Conservation (phyloP, 352 stramenopile species). For the Phytophthora brassicae region DNA sequence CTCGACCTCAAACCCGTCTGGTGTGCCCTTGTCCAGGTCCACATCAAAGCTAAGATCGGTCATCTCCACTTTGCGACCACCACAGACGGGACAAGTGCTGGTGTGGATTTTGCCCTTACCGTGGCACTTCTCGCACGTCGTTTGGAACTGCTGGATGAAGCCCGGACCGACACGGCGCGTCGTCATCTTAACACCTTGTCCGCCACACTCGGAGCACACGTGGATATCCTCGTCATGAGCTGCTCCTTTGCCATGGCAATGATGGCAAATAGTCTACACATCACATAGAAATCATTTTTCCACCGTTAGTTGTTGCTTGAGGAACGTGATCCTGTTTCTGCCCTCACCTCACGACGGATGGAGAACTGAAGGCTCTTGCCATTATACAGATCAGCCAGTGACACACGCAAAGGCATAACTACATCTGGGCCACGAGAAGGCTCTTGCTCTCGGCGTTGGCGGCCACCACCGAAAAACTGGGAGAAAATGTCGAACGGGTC, state of each 20-base stretch:
- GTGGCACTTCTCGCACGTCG: constrained; percentile 88
- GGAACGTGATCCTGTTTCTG: too few species aligned
- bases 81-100: constrained; percentile 89
- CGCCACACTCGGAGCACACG: constrained; percentile 92
- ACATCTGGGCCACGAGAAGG: constrained; percentile 68
- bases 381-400: constrained; percentile 96
- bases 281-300: neutral
- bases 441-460: constrained; percentile 46
- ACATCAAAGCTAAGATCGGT: constrained; percentile 96
- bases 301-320: too few species aligned
- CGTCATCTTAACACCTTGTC: constrained; percentile 91
- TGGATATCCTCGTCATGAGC: constrained; percentile 92
- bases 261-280: constrained; percentile 89
- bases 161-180: constrained; percentile 69
- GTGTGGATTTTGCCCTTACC: constrained; percentile 93
- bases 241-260: constrained; percentile 90
- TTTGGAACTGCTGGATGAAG: constrained; percentile 91
- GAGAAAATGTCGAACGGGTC: constrained; percentile 84
- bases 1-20: constrained; percentile 91
- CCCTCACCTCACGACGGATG: constrained; percentile 81
- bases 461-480: constrained; percentile 67
- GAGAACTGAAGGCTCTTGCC: constrained; percentile 94
- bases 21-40: constrained; percentile 93
- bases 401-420: constrained; percentile 91
- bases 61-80: constrained; percentile 87